Conservation (phyloP, 2,329 filamentous ascomycete genomes). For the Phoma herbarum region DNA sequence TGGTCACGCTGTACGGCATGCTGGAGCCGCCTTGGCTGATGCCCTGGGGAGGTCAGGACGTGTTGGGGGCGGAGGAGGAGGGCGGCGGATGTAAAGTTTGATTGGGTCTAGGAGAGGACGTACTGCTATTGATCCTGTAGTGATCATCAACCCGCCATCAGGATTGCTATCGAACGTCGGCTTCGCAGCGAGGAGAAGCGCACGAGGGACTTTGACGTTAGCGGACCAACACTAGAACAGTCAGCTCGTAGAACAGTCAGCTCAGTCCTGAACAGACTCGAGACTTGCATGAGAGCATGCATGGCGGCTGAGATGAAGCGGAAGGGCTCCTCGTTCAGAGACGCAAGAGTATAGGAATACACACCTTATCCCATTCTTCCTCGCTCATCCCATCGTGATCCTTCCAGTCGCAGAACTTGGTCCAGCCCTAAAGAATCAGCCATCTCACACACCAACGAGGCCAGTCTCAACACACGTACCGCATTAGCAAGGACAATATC, state of each 20-base stretch:
- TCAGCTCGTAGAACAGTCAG: not conserved
- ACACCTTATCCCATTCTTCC: slow-evolving; percentile 70
- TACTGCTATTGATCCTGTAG: slow-evolving; percentile 70
- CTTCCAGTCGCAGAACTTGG: slow-evolving; percentile 64
- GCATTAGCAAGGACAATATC: slow-evolving; percentile 83
- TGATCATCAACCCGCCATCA: slow-evolving; percentile 70
- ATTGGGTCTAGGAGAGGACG: slow-evolving; percentile 23
- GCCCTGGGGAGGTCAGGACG: slow-evolving; percentile 48
- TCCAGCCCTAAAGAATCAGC: slow-evolving; percentile 62
- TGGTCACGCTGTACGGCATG: slow-evolving; percentile 79
- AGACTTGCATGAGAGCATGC: not conserved
- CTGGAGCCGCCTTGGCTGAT: slow-evolving; percentile 62
- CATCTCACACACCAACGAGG: not conserved
- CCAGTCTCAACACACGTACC: slow-evolving; percentile 50
- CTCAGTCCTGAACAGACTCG: too few relatives aligned
- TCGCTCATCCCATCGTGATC: slow-evolving; percentile 67
- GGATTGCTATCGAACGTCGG: slow-evolving; percentile 68
- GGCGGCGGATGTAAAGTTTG: not conserved
- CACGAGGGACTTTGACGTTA: slow-evolving; percentile 64
- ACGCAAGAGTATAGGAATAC: not conserved
- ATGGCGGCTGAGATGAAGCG: too few relatives aligned
- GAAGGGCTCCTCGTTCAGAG: too few relatives aligned
- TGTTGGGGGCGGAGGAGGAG: slow-evolving; percentile 1
- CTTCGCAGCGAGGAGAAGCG: slow-evolving; percentile 64
- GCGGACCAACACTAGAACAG: slow-evolving; percentile 65